Evolutionary conservation across 768 basidiomycete genomes (phyloP).

Genomic region (Tulasnella sp.): DNA sequence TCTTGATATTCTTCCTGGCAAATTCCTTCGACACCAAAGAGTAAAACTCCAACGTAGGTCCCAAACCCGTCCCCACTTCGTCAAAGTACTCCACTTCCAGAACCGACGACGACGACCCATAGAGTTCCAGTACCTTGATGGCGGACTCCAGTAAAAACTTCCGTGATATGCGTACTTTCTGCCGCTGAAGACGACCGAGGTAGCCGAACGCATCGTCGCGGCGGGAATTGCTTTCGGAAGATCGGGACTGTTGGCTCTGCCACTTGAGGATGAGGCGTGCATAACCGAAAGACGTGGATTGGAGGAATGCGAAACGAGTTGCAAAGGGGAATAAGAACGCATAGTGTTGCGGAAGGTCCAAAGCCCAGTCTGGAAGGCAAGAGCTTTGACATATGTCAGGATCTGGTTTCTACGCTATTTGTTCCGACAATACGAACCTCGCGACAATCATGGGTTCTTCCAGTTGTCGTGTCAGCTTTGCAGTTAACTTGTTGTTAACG

Average conservation of each 20-base stretch:
- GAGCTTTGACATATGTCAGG: slow-evolving; percentile 39
- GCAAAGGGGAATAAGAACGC: slow-evolving; percentile 99
- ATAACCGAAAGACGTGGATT: slow-evolving; percentile 96
- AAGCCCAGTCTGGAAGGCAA: slow-evolving; percentile 93
- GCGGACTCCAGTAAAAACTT: slow-evolving; percentile 92
- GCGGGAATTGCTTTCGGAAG: slow-evolving; percentile 59
- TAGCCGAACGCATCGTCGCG: slow-evolving; percentile 87
- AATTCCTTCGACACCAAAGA: slow-evolving; percentile 95
- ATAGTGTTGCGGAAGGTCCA: slow-evolving; percentile 91
- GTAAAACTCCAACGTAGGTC: slow-evolving; percentile 97
- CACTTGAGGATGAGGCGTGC: slow-evolving; percentile 89
- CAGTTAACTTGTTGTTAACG: slow-evolving; percentile 94
- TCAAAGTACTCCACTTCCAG: slow-evolving; percentile 98
- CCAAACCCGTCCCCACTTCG: slow-evolving; percentile 94
- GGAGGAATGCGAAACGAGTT: slow-evolving; percentile 91
- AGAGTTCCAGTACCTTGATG: slow-evolving; percentile 91
- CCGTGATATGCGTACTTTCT: slow-evolving; percentile 93
- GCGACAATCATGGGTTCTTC: slow-evolving; percentile 99
- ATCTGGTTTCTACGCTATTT: slow-evolving; percentile 1
- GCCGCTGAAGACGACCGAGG: slow-evolving; percentile 81
- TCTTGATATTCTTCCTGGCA: slow-evolving; percentile 70
- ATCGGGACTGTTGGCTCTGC: slow-evolving; percentile 73
- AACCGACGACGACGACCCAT: slow-evolving; percentile 85
- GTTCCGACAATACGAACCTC: slow-evolving; percentile 42
- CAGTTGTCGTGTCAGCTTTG: slow-evolving; percentile 91